A percentile compares a stretch with the other conserved stretches of the same genome.
These are phyloP conservation scores for Xylaria intraflava DNA, from an alignment of 495 filamentous ascomycete genomes.

Conservation along the genomic window DNA sequence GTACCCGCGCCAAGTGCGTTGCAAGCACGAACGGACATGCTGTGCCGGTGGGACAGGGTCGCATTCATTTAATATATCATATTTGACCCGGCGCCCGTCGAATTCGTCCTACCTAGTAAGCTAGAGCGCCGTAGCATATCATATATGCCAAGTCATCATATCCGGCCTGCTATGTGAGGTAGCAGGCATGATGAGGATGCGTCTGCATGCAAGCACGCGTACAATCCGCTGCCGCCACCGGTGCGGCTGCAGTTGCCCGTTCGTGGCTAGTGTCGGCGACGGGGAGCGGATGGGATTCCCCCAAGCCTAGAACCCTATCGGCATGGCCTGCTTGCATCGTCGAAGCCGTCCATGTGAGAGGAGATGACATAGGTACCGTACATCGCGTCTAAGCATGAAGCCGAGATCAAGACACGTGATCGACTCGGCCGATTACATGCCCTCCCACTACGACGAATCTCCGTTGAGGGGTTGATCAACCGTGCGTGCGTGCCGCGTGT, in stretches of 20 bases:
- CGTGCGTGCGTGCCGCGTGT: neutral
- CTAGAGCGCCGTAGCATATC: neutral
- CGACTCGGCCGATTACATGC: neutral
- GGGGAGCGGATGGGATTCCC: neutral
- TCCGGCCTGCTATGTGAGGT: neutral
- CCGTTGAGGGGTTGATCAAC: neutral
- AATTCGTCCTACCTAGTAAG: no score
- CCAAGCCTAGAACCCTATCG: slow-evolving; percentile 1
- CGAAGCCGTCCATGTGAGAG: neutral
- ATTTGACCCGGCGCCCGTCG: no score
- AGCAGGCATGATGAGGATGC: neutral
- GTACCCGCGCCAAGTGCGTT: neutral
- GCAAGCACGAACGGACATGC: neutral
- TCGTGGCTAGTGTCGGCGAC: neutral
- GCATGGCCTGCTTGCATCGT: neutral
- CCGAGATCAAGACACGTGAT: neutral
- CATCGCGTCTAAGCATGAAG: neutral
- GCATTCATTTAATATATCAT: neutral
- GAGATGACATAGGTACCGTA: neutral
- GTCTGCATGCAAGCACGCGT: slow-evolving; percentile 6
- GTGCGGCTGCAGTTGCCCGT: neutral
- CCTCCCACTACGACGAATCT: neutral
- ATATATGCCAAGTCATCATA: slow-evolving; percentile 2
- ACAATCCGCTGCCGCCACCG: slow-evolving; percentile 1
- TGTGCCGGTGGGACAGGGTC: no score